A percentile compares a stretch with the other conserved stretches of the same genome.
Conservation (phyloP, 164 flowering plant species). For the Chimonanthus praecox region DNA sequence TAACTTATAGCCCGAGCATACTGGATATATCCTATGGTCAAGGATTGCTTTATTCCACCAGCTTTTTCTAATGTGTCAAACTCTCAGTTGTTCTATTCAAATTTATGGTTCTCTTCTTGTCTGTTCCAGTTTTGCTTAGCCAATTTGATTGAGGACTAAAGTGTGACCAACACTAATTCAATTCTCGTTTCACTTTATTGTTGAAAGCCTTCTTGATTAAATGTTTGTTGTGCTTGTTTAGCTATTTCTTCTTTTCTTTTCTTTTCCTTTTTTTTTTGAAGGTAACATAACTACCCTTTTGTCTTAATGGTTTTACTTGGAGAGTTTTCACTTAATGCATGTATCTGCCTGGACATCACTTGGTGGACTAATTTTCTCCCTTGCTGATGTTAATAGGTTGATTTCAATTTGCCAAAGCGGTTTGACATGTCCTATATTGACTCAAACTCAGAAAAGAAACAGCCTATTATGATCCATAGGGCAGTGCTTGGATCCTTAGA, state of each 20-base stretch:
- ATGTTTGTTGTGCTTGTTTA: neutral
- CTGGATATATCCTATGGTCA: neutral
- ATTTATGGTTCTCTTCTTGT: neutral
- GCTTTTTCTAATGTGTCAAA: neutral
- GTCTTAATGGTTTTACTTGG: too few relatives aligned
- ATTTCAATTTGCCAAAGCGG: slow-evolving; percentile 86
- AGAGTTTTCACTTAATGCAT: neutral
- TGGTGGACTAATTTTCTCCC: neutral
- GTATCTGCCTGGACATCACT: neutral
- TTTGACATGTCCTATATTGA: slow-evolving; percentile 90
- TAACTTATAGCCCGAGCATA: neutral
- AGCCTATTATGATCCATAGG: slow-evolving; percentile 94
- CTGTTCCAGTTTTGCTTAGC: neutral
- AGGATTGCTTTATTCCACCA: neutral
- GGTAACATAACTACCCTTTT: too few relatives aligned
- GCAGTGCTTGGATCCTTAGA: slow-evolving; percentile 97
- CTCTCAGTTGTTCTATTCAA: neutral
- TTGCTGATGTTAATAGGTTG: slow-evolving; percentile 52
- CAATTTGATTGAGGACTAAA: neutral
- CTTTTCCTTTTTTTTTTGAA: neutral
- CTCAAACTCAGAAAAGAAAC: slow-evolving; percentile 68
- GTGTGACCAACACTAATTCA: neutral
- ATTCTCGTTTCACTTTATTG: neutral
- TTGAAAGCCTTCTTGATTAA: neutral
- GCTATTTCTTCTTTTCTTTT: neutral